These are phyloP conservation scores for Arabidopsis lyrata DNA, from an alignment of 441 rosid genomes.

Conservation along the genomic window DNA sequence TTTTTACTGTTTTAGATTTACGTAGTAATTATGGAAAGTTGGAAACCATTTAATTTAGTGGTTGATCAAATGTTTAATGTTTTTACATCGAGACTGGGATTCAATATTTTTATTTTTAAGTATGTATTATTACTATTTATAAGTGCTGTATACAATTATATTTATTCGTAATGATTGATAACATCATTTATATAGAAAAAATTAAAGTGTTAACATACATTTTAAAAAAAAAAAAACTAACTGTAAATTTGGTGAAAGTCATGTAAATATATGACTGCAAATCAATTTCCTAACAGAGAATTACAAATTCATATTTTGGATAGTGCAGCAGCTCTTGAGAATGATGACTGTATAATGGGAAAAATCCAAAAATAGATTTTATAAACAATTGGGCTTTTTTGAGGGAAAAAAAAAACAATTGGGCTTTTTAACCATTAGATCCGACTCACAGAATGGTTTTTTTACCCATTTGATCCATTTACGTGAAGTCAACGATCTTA, in stretches of 20 bases:
- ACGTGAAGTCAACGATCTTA: conserved; percentile 7
- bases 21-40: neutral
- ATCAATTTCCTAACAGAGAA: neutral
- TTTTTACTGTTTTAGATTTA: neutral
- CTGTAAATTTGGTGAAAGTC: too few species aligned
- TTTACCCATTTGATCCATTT: neutral
- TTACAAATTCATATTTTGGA: neutral
- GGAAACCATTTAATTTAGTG: neutral
- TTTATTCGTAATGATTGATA: neutral
- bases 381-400: neutral
- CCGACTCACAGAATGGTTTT: neutral
- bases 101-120: too few species aligned
- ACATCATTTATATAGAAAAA: too few species aligned
- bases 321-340: neutral
- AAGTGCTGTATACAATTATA: neutral
- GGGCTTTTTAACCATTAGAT: conserved; percentile 1
- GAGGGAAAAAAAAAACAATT: too few species aligned
- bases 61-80: neutral
- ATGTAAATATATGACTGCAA: too few species aligned
- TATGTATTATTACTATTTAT: too few species aligned
- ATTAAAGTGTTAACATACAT: neutral
- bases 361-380: neutral
- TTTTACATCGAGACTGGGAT: neutral
- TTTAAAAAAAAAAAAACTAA: too few species aligned
- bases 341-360: neutral